Evolutionary conservation across 2,329 filamentous ascomycete species (phyloP).

Genomic region (Ophiostoma sp.): DNA sequence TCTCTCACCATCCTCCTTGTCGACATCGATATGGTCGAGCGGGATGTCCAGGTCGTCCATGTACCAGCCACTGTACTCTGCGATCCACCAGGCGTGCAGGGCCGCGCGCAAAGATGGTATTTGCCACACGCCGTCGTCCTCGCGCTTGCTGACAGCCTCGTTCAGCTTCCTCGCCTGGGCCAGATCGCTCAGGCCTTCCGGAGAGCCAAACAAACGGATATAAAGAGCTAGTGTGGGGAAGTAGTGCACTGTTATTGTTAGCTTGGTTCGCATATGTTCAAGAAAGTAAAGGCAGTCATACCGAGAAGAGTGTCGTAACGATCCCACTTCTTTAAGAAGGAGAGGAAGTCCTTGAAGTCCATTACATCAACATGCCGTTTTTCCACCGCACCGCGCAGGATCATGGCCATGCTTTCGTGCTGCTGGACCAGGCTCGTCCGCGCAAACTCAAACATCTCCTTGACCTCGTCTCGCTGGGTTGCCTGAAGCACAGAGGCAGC

Average conservation of each 20-base stretch:
- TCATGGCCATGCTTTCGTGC: constrained; percentile 81
- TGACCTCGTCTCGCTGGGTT: constrained; percentile 52
- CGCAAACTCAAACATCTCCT: constrained; percentile 76
- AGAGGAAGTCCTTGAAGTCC: constrained; percentile 70
- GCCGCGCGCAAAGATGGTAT: constrained; percentile 73
- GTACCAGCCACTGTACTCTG: constrained; percentile 88
- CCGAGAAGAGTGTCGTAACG: constrained; percentile 64
- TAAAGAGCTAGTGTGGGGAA: constrained; percentile 73
- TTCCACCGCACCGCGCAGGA: constrained; percentile 72
- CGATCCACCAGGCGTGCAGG: constrained; percentile 78
- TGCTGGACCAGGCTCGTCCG: constrained; percentile 75
- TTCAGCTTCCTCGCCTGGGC: constrained; percentile 30
- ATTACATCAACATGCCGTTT: constrained; percentile 62
- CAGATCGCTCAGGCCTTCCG: constrained; percentile 63
- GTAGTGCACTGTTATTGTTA: constrained; percentile 60
- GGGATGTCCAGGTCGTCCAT: constrained; percentile 62
- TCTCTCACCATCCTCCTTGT: constrained; percentile 63
- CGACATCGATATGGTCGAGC: constrained; percentile 58
- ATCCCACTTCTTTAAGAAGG: constrained; percentile 62
- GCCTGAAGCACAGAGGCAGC: constrained; percentile 71
- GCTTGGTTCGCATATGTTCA: neutral
- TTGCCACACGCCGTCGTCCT: constrained; percentile 65
- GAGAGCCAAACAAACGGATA: constrained; percentile 71
- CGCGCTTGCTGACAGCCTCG: constrained; percentile 51
- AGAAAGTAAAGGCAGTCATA: constrained; percentile 30